phyloP scores from a whole-genome alignment of 768 basidiomycete genomes.

The Dacryopinax primogenitus region DNA sequence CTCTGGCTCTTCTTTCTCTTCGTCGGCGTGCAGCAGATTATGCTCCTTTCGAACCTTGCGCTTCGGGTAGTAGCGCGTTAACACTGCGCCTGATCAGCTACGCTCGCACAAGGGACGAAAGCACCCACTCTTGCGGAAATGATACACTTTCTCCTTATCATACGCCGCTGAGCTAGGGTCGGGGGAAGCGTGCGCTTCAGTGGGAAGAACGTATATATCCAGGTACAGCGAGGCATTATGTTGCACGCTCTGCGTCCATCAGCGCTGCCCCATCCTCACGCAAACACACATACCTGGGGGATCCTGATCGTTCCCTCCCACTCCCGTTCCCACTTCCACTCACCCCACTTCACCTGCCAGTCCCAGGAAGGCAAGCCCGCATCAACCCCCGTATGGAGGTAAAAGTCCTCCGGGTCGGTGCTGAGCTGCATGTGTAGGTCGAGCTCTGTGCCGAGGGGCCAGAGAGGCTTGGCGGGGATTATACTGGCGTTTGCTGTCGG shows the following conservation, averaged over 20 bases:
- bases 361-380: neutral
- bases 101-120: slow-evolving; percentile 4
- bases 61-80: slow-evolving; percentile 74
- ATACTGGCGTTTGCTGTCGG: neutral
- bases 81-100: slow-evolving; percentile 35
- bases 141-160: slow-evolving; percentile 37
- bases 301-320: neutral
- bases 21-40: slow-evolving; percentile 55
- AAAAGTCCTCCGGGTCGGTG: neutral
- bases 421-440: neutral
- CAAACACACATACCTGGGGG: neutral
- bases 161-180: neutral
- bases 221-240: slow-evolving; percentile 5
- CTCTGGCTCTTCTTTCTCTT: slow-evolving; percentile 29
- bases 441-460: neutral
- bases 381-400: neutral
- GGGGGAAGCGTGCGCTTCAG: neutral
- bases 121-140: slow-evolving; percentile 58
- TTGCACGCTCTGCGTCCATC: neutral
- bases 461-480: neutral
- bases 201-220: slow-evolving; percentile 13
- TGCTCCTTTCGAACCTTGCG: slow-evolving; percentile 66
- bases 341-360: slow-evolving; percentile 1
- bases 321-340: neutral
- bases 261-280: neutral